Base-by-base conservation (phyloP, 805 yeast genomes). In the Metschnikowia lochheadii region DNA sequence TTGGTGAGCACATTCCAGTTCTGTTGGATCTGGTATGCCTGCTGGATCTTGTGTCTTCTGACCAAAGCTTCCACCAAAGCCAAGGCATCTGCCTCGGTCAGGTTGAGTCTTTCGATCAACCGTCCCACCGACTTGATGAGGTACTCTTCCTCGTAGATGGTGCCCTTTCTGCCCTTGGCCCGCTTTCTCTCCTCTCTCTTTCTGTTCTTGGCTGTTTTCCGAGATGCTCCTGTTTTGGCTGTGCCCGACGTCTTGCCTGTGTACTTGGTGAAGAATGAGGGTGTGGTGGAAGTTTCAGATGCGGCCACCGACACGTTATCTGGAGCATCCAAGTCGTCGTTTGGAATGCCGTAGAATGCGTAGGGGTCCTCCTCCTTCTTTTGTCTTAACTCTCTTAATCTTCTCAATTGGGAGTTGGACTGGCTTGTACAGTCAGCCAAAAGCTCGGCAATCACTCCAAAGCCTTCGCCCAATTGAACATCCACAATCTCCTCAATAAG, bases 151-250 rank as follows among this genome's bases (percentile, higher is more conserved):
- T 94, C 99, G 63, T 94, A 94, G 18, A 94, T 87, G 6, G 97
- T 92, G 43, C 98, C 98, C 72, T 94, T 94, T 75, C 95, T 89
- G 53, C 99, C 99, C 60, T 96, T 82, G 2, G 99, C 99, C 53
- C 83, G 80, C 72, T 94, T 94, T 61, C 99, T 82, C 64, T 92
- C 99, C 68, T 92, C 97, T 57, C 99, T 82, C 66, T 96, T 87
- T 57, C 84, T 82, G 68, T 94, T 94, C 71, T 94, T 94, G 6
- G 95, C 80, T 0, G 99, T 91, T 62, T 86, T 80, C 67, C 99
- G 81, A 0, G 97, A 85, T 2, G 94, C 97, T 29, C 98, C 97
- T 0, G 99, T 94, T 63, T 87, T 87, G 3, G 98, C 98, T 2
- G 99, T 94, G 21, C 96, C 96, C 1, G 86, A 77, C 1, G 98